Percentiles rank a stretch among this genome's conserved stretches.
phyloP scores from a whole-genome alignment of 2,329 filamentous ascomycete genomes.

The Monosporascus sp. region DNA sequence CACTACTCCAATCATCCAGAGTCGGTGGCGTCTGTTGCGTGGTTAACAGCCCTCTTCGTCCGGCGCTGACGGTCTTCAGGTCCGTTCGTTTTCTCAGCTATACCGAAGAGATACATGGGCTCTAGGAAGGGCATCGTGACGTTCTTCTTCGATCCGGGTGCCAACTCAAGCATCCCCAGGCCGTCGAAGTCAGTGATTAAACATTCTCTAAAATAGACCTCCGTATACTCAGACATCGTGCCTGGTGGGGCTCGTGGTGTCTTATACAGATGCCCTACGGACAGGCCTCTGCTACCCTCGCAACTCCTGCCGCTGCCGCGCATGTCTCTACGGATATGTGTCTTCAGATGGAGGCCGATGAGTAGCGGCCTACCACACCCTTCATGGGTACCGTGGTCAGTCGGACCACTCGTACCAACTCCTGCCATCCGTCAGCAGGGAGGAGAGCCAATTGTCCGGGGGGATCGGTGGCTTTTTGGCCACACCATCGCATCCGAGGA shows the following conservation, averaged over 20 bases:
- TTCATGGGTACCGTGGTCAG: neutral
- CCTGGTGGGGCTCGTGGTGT: neutral
- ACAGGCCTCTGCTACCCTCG: neutral
- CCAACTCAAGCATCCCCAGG: too few species aligned
- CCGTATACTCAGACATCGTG: neutral
- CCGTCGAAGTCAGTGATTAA: too few species aligned
- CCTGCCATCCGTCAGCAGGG: neutral
- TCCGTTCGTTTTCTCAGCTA: too few species aligned
- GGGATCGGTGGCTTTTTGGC: neutral
- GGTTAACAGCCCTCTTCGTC: too few species aligned
- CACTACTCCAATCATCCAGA: conserved; percentile 13
- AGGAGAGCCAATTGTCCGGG: neutral
- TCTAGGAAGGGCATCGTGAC: too few species aligned
- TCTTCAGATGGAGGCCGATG: neutral
- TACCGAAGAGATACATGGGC: too few species aligned
- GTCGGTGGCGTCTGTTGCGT: conserved; percentile 9
- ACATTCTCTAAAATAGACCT: neutral
- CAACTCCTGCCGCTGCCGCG: neutral
- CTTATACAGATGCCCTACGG: neutral
- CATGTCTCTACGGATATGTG: neutral
- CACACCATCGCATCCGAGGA: neutral
- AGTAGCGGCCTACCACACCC: neutral
- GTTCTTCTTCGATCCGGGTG: too few species aligned
- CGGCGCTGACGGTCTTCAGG: too few species aligned
- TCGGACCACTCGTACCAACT: neutral